These are phyloP conservation scores for Tolypocladium ophioglossoides DNA, from an alignment of 2,329 filamentous ascomycete genomes.

Conservation along the genomic window DNA sequence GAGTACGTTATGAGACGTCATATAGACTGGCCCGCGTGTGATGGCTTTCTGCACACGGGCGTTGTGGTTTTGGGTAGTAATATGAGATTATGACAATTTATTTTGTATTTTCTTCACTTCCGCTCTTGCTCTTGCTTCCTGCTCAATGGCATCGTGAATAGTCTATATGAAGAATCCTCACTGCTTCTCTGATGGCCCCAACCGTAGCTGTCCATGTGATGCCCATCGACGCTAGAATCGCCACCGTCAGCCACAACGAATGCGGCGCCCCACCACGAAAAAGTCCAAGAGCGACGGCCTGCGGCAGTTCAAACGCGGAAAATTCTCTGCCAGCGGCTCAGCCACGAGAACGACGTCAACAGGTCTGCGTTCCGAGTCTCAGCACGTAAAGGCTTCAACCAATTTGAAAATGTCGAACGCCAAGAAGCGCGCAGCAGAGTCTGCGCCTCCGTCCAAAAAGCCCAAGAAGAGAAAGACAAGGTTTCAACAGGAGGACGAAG, in stretches of 20 bases:
- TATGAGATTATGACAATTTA: background rate
- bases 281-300: background rate
- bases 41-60: background rate
- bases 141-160: background rate
- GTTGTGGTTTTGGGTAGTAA: background rate
- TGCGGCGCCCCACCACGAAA: constrained; percentile 1
- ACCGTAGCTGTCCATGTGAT: background rate
- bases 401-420: constrained; percentile 25
- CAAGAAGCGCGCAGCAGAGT: constrained; percentile 47
- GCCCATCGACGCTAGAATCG: background rate
- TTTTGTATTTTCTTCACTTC: background rate
- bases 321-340: background rate
- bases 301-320: background rate
- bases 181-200: background rate
- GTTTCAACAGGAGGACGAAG: constrained; percentile 39
- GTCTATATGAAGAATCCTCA: no score
- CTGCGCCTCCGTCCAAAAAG: constrained; percentile 31
- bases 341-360: background rate
- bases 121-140: background rate
- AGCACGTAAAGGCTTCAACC: background rate
- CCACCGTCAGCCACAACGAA: background rate
- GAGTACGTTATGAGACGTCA: background rate
- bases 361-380: no score
- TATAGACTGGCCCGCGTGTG: background rate
- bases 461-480: constrained; percentile 46